Evolutionary conservation across 108 stramenopile genomes (phyloP).

Genomic region (Epithemia pelagica): DNA sequence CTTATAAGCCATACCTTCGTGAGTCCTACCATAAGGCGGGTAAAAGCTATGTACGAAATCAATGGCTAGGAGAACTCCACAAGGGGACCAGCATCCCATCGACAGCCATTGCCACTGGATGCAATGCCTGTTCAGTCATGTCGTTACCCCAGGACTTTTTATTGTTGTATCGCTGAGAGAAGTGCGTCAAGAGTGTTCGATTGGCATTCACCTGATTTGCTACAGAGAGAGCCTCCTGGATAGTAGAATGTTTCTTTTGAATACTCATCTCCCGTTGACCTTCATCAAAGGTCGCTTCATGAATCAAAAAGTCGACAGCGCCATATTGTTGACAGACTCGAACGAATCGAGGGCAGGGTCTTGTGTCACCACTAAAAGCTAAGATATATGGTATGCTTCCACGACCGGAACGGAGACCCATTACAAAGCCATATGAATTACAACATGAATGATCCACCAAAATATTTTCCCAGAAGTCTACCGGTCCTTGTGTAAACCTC

Average conservation of each 20-base stretch:
- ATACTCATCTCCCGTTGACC: constrained; percentile 29
- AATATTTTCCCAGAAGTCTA: constrained; percentile 28
- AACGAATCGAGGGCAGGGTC: constrained; percentile 49
- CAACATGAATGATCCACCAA: constrained; percentile 62
- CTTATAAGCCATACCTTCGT: too few relatives aligned
- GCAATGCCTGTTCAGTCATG: background rate
- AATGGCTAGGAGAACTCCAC: too few relatives aligned
- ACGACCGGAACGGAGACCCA: constrained; percentile 15
- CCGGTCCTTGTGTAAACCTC: background rate
- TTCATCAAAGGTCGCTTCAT: constrained; percentile 49
- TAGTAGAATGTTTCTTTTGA: constrained; percentile 46
- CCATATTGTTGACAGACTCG: constrained; percentile 29
- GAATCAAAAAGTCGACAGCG: constrained; percentile 27
- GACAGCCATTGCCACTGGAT: background rate
- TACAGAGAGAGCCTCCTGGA: constrained; percentile 40
- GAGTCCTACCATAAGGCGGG: too few relatives aligned
- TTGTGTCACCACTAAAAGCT: constrained; percentile 73
- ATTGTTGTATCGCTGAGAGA: constrained; percentile 48
- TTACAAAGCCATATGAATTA: constrained; percentile 49
- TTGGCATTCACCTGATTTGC: constrained; percentile 27
- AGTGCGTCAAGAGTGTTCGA: constrained; percentile 47
- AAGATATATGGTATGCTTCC: constrained; percentile 20
- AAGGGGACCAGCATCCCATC: constrained; percentile 9
- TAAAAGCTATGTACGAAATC: too few relatives aligned
- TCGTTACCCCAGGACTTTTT: too few relatives aligned